Percentiles rank a stretch among this genome's conserved stretches.
These are phyloP conservation scores for Luzula sylvatica DNA, from an alignment of 176 grass and related monocot genomes.

Conservation along the genomic window DNA sequence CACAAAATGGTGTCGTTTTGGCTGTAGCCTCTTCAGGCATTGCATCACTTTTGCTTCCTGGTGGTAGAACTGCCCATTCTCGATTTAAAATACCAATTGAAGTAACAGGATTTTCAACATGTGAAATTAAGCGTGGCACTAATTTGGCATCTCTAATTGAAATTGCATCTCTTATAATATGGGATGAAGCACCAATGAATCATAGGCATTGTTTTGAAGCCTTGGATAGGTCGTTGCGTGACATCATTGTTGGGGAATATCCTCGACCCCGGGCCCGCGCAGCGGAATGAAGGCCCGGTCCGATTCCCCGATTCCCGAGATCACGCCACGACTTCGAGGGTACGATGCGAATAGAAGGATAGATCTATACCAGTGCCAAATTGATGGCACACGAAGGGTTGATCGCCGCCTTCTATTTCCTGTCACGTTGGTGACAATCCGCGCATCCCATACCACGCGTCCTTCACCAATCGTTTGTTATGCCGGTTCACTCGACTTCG, in stretches of 20 bases:
- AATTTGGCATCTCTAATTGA: not conserved
- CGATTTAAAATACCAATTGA: constrained; percentile 20
- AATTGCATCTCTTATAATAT: not conserved
- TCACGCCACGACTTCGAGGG: too few relatives aligned
- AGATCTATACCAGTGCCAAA: too few relatives aligned
- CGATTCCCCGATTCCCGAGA: too few relatives aligned
- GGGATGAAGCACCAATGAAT: too few relatives aligned
- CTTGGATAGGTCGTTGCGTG: not conserved
- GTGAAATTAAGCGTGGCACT: not conserved
- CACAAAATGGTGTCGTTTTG: not conserved
- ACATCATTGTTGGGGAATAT: not conserved
- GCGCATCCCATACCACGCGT: too few relatives aligned
- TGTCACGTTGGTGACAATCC: too few relatives aligned
- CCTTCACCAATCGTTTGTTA: constrained; percentile 3
- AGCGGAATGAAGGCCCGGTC: too few relatives aligned
- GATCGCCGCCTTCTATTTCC: too few relatives aligned
- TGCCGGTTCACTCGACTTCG: not conserved
- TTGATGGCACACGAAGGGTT: too few relatives aligned
- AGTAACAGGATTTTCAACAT: not conserved
- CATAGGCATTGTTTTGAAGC: constrained; percentile 10
- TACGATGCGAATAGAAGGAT: too few relatives aligned
- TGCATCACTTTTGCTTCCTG: not conserved
- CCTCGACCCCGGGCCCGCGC: too few relatives aligned
- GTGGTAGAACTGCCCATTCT: not conserved
- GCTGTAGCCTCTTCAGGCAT: not conserved